Evolutionary conservation across 2,329 filamentous ascomycete genomes (phyloP).

Genomic region (Pseudovirgaria hyperparasitica): DNA sequence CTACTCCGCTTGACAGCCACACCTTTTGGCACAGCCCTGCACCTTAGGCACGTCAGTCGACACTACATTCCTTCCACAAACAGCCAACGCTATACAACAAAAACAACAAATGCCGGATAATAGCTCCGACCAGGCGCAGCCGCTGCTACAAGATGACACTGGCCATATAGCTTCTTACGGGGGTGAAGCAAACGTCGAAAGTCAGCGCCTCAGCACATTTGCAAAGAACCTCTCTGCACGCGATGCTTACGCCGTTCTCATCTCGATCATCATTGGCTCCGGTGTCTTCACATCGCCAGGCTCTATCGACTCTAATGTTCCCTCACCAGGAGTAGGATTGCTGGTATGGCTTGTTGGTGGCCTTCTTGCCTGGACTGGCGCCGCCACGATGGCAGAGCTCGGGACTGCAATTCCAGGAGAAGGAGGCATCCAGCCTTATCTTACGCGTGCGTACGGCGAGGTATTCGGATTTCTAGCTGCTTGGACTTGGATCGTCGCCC

Average conservation of each 20-base stretch:
- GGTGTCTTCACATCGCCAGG: constrained; percentile 54
- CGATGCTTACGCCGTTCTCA: constrained; percentile 43
- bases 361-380: constrained; percentile 51
- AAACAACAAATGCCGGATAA: too few relatives aligned
- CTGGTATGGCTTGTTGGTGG: constrained; percentile 51
- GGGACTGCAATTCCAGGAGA: constrained; percentile 52
- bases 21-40: too few relatives aligned
- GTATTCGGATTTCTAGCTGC: constrained; percentile 48
- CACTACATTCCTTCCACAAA: too few relatives aligned
- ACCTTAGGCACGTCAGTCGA: too few relatives aligned
- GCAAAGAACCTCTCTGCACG: constrained; percentile 17
- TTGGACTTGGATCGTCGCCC: constrained; percentile 53
- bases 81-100: too few relatives aligned
- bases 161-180: too few relatives aligned
- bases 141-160: too few relatives aligned
- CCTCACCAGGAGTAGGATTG: constrained; percentile 46
- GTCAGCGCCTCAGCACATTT: constrained; percentile 15
- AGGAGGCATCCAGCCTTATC: constrained; percentile 51
- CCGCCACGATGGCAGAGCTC: constrained; percentile 49
- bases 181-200: constrained; percentile 5
- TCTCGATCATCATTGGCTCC: constrained; percentile 53
- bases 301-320: constrained; percentile 50
- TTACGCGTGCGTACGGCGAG: constrained; percentile 49
- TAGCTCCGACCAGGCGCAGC: too few relatives aligned
- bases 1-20: too few relatives aligned